Evolutionary conservation across 768 basidiomycete species (phyloP), one percentile per base, ranked within the genome.

Genomic region (Sistotremastrum suecicum): DNA sequence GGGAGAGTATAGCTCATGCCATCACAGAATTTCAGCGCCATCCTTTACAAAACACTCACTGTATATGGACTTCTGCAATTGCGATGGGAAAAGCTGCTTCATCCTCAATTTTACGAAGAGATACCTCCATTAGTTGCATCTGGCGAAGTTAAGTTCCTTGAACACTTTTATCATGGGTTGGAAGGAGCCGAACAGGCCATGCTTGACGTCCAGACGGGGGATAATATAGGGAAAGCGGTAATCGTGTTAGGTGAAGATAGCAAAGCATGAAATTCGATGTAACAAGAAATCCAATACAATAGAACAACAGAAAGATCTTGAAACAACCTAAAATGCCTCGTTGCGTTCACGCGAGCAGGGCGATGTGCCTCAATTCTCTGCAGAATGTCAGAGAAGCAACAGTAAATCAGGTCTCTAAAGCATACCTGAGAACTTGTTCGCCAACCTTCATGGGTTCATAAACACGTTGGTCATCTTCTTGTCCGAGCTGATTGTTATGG

Each of bases 361-460:
- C 78, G 46, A 90, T 89, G 49, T 88, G 76, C 54, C 72, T 80
- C 54, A 90, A 63, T 65, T 88, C 86, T 53, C 87, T 89, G 54
- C 4, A 4, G 35, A 28, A 35, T 20, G 41, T 34, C 29, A 28
- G n/a, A 35, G 7, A 9, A 46, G n/a, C 32, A 37, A 43, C 45
- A 34, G 11, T 11, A 41, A 41, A 49, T 35, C 39, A 30, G 7
- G 34, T 5, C 41, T 5, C 20, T 34, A 33, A 33, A 2, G 56
- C 77, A 57, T 54, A 86, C 84, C 77, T 80, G 56, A 80, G 78
- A 28, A 97, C 89, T 53, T 90, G 86, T 57, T 86, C 76, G 4
- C 90, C 90, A 38, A 91, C 90, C 58, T 87, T 83, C 78, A 92
- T 83, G 6, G 71, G 72, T 50, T 72, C 71, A 57, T 84, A 89